Conservation (phyloP, 305 asterid species). For the Fraxinus velutina region DNA sequence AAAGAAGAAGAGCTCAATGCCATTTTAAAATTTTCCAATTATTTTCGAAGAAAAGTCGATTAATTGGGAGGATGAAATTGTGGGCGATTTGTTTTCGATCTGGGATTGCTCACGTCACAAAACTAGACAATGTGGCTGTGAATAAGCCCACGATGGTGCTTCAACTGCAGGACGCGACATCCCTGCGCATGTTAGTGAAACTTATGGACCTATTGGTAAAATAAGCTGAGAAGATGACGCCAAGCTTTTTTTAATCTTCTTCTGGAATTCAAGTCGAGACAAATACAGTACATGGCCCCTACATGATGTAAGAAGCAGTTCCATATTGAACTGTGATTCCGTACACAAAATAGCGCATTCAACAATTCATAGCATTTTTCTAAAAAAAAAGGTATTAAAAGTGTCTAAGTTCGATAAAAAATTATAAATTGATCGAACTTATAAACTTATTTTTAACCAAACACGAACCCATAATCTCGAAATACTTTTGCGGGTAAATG, state of each 20-base stretch:
- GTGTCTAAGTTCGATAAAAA: no score
- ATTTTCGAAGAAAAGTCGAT: conserved; percentile 6
- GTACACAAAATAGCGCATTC: background rate
- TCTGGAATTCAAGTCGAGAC: background rate
- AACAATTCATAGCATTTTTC: background rate
- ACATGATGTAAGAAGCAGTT: background rate
- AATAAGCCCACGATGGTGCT: conserved; percentile 35
- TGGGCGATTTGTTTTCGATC: background rate
- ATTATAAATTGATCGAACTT: no score
- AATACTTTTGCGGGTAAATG: no score
- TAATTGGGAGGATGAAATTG: background rate
- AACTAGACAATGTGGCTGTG: conserved; percentile 32
- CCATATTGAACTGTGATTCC: background rate
- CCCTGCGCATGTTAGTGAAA: conserved; percentile 30
- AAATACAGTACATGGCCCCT: background rate
- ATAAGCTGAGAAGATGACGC: background rate
- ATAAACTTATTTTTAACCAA: no score
- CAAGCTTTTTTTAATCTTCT: background rate
- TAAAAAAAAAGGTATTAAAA: no score
- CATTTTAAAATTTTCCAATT: conserved; percentile 25
- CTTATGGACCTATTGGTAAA: background rate
- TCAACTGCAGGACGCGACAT: conserved; percentile 20
- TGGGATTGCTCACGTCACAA: background rate
- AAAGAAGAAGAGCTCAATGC: conserved; percentile 31
- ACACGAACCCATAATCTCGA: no score